Evolutionary conservation across 2,329 filamentous ascomycete species (phyloP), one percentile per base, ranked within the genome.

Genomic region (Leptographium wingfieldii): DNA sequence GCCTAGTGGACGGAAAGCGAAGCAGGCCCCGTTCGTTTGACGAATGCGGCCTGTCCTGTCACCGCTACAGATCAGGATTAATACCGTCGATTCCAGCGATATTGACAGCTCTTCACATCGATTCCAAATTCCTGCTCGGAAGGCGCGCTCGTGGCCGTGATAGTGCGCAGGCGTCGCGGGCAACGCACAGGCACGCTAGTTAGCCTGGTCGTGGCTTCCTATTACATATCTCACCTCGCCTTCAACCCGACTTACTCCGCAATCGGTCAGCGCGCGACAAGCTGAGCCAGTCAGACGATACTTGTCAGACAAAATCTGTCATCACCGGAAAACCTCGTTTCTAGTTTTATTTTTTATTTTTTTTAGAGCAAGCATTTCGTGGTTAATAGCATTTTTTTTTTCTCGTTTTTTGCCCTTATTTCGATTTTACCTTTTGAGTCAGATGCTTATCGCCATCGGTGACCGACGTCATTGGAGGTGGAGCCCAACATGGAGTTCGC

Each of bases 241-340:
- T 38, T 6, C 14, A 40, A 43, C 52, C 57, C 57, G 57, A 10
- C 16, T 48, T 59, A 27, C 51, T 59, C 57, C 57, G 57, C 49
- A 53, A 29, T 48, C 38, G 57, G 46, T 7, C 48, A 49, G 14
- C 5, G 11, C 12, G 22, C 40, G 27, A 38, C 19, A 7, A n/a
- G 16, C 12, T 51, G 4, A 19, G 6, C 25, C 25, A 19, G 35
- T 40, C 55, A 31, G 38, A 46, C 14, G 55, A 31, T 46, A 31
- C 16, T 43, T 27, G 25, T 11, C 35, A 27, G 35, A 25, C 25
- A 5, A 12, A 46, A 46, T 46, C 35, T 22, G 22, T 27, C 54
- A 14, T 55, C 19, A 27, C 38, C 19, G 7, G 14, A 22, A 14
- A 22, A 7, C 52, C n/a, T 55, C 54, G 5, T 46, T 51, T 52